phyloP scores from a whole-genome alignment of 257 asterid genomes.

The Plantago major region DNA sequence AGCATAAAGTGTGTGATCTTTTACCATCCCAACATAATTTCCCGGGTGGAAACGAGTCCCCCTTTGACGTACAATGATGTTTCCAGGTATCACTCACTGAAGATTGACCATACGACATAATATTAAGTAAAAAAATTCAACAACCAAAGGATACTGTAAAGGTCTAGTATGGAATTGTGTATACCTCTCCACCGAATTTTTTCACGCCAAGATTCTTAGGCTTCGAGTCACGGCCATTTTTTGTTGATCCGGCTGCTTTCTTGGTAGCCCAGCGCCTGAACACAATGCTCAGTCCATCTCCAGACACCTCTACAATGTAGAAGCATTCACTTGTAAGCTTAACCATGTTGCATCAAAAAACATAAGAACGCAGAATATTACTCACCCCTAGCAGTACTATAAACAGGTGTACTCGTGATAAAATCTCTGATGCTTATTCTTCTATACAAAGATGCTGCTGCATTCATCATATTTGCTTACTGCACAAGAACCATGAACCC shows the following conservation, averaged over 20 bases:
- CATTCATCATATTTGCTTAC: too few relatives aligned
- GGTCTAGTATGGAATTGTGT: slow-evolving; percentile 7
- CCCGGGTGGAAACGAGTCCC: too few relatives aligned
- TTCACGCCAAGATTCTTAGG: slow-evolving; percentile 91
- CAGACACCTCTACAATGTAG: slow-evolving; percentile 47
- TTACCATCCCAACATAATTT: too few relatives aligned
- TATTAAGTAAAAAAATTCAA: background rate
- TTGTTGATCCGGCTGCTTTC: slow-evolving; percentile 86
- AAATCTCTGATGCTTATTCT: too few relatives aligned
- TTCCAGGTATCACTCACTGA: slow-evolving; percentile 90
- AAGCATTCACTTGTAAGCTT: background rate
- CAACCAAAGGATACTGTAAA: too few relatives aligned
- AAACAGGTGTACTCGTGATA: too few relatives aligned
- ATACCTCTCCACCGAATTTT: slow-evolving; percentile 95
- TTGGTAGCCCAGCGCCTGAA: slow-evolving; percentile 92
- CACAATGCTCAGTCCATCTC: slow-evolving; percentile 70
- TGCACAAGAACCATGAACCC: slow-evolving; percentile 16
- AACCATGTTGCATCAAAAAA: background rate
- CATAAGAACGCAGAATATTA: background rate
- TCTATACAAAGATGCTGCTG: too few relatives aligned
- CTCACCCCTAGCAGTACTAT: too few relatives aligned
- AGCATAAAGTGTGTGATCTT: too few relatives aligned
- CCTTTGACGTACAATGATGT: slow-evolving; percentile 89
- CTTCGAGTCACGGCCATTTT: slow-evolving; percentile 86
- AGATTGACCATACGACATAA: slow-evolving; percentile 13